Evolutionary conservation across 179 eudicot genomes (phyloP).

Genomic region (Amaranthus tricolor): DNA sequence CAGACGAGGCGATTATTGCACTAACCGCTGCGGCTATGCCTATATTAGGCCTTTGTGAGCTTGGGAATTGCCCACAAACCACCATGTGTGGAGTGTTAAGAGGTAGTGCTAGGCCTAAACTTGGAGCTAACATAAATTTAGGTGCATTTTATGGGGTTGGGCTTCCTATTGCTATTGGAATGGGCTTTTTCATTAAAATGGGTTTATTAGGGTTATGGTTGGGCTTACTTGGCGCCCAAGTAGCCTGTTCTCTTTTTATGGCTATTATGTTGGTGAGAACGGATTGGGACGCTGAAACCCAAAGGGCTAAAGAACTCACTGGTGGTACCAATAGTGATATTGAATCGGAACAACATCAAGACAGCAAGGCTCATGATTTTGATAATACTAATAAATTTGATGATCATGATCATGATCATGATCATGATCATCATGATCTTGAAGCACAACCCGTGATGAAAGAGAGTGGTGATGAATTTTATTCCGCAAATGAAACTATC

Average conservation of each 20-base stretch:
- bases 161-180: slow-evolving; percentile 41
- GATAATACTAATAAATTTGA: slow-evolving; percentile 7
- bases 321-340: slow-evolving; percentile 5
- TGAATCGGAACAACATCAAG: not conserved
- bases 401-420: not conserved
- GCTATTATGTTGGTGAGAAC: slow-evolving; percentile 36
- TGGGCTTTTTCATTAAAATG: slow-evolving; percentile 37
- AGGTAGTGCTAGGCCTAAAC: slow-evolving; percentile 54
- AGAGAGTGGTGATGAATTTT: slow-evolving; percentile 8
- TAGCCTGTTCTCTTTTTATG: slow-evolving; percentile 42
- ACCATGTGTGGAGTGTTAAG: slow-evolving; percentile 53
- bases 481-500: slow-evolving; percentile 6
- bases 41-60: slow-evolving; percentile 49
- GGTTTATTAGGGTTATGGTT: slow-evolving; percentile 57
- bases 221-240: slow-evolving; percentile 59
- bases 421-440: slow-evolving; percentile 12
- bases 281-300: slow-evolving; percentile 46
- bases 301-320: slow-evolving; percentile 48
- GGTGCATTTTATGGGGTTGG: slow-evolving; percentile 57
- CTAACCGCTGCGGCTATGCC: slow-evolving; percentile 50
- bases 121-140: slow-evolving; percentile 53
- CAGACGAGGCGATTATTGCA: slow-evolving; percentile 35
- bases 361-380: slow-evolving; percentile 3
- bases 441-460: slow-evolving; percentile 12
- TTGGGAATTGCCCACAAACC: slow-evolving; percentile 67